These are phyloP conservation scores for Penicillium aurantiogriseum DNA, from an alignment of 2,329 filamentous ascomycete species.

Conservation along the genomic window DNA sequence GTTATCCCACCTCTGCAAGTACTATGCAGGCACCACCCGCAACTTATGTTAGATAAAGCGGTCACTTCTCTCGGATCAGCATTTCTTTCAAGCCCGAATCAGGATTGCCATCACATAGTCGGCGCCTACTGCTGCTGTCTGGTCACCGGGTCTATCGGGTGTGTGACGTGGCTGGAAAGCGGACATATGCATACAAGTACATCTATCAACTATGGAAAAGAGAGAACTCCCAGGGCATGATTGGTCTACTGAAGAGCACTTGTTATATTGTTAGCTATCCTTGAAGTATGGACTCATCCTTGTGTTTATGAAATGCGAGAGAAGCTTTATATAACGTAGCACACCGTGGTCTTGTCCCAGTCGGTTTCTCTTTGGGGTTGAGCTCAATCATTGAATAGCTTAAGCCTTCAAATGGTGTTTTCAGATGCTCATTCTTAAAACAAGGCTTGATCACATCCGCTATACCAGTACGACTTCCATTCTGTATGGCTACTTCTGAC, in stretches of 20 bases:
- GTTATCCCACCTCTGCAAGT: constrained; percentile 65
- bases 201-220: background rate
- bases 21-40: constrained; percentile 46
- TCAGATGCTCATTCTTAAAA: background rate
- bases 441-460: background rate
- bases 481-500: too few relatives aligned
- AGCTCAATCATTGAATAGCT: background rate
- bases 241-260: background rate
- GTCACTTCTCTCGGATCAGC: background rate
- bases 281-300: background rate
- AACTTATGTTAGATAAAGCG: constrained; percentile 19
- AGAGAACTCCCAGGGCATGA: background rate
- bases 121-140: background rate
- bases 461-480: too few relatives aligned
- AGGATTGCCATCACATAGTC: background rate
- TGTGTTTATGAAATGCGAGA: background rate
- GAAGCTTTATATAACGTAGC: background rate
- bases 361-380: background rate
- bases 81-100: background rate
- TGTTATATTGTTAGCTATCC: background rate
- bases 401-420: too few relatives aligned
- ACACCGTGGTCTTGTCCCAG: background rate
- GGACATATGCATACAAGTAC: background rate
- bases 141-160: background rate
- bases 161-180: background rate